Evolutionary conservation across 108 stramenopile genomes (phyloP), one percentile per base, ranked within the genome.

Genomic region (Aurantiochytrium sp.): DNA sequence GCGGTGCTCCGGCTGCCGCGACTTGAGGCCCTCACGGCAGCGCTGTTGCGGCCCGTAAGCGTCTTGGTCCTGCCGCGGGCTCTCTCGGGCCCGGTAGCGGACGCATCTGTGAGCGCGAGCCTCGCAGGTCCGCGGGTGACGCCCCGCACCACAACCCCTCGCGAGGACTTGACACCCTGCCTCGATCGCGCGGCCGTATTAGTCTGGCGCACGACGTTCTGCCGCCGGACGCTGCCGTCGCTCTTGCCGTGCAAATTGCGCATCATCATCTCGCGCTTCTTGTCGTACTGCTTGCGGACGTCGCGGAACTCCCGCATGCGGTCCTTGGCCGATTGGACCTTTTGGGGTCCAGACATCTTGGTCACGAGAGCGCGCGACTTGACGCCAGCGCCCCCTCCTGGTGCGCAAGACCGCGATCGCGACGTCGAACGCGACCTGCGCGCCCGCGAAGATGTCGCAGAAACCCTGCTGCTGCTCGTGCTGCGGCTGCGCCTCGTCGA

Each of bases 291-390:
- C 37, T 85, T 81, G 45, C 90, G 90, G 36, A 90, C 88, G 48
- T 86, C 89, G 21, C 54, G 68, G 50, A 90, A 90, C 39, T 90
- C 87, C 89, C 89, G 54, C 69, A 90, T 81, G 42, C 88, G 90
- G 31, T 68, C 4, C 32, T 89, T 87, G 32, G 36, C 89, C 31
- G 3, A 21, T 37, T 27, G 41, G 24, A 50, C 53, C 31, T 41
- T 22, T 27, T 4, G 87, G 15, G 6, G 68, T 2, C 68, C 50
- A 4, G 68, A 68, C 6, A 52, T 34, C n/a, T 36, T 39, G 8
- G 37, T 17, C 42, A 73, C 69, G 10, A 42, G 30, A 27, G 22
- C 52, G 4, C 37, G 24, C 32, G 59, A 65, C 21, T 0, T 65
- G 59, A 34, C 34, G 27, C 8, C 32, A 21, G 53, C 21, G 12